Evolutionary conservation across 2,329 filamentous ascomycete genomes (phyloP), one percentile per base, ranked within the genome.

Genomic region (Venturia carpophila): DNA sequence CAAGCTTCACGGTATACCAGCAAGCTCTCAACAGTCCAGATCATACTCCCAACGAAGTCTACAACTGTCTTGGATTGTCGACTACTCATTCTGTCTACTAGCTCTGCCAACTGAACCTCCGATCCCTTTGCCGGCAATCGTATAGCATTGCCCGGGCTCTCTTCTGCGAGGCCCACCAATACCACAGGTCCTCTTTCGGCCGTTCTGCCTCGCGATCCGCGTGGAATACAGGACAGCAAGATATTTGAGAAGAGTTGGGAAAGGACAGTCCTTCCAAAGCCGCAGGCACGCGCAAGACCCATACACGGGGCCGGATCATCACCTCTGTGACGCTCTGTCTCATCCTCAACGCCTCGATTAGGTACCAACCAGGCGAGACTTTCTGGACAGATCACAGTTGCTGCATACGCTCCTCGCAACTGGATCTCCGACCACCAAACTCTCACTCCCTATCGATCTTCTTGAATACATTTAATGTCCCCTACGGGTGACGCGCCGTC

Each of bases 401-500:
- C n/a, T 17, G n/a, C 3, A 55, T 55, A 39, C 27, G 3, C 43
- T 47, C 37, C 24, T 21, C 43, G 13, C 24, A 7, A 49, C 24
- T 52, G 47, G 5, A 19, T 17, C 5, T 10, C 10, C 60, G 19
- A 42, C 37, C 5, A 3, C 21, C n/a, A 61, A 21, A 37, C 21
- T 41, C 21, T 42, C 9, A 17, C 56, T n/a, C 15, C 39, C 15
- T 42, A 10, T 17, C 39, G 17, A 61, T 17, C 13, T 45, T n/a
- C 60, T 45, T 61, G 42, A 24, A 42, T 42, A 34, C 34, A 9
- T 61, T 65, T 65, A 41, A 65, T 65, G 64, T 61, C 64, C 55
- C 64, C 55, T 62, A 37, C 64, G 64, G 64, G 39, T 41, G 47
- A 64, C 63, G 34, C 49, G 43, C 63, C 41, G 37, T 52, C 49